Evolutionary conservation across 2,329 filamentous ascomycete species (phyloP), one percentile per base, ranked within the genome.

Genomic region (Microcyclospora tardicrescens): DNA sequence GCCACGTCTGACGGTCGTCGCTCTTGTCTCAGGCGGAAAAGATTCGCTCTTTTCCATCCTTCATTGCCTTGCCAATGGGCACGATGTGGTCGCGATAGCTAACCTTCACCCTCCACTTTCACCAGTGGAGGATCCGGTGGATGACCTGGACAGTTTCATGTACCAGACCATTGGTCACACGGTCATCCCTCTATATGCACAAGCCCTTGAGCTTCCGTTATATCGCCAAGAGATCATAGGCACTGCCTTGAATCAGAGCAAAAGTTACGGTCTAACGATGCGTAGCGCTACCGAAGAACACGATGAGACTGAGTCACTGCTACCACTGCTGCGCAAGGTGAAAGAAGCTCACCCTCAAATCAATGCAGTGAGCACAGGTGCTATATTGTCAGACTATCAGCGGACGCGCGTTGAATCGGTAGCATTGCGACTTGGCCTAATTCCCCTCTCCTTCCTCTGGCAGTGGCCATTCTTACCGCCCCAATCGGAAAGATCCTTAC

Each of bases 121-220:
- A 6, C 27, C 35, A 28, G 38, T 43, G 28, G 36, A 39, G 36
- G 38, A 33, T 15, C 60, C 57, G 19, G 57, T 60, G 5, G 66
- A 71, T 28, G 84, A 96, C 59, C 71, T 93, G 51, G 85, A 98
- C 62, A 95, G 87, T 65, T 96, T 91, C 77, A 98, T 98, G 91
- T 98, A 96, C 68, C 91, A 98, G 67, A 98, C 91, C 2, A 84
- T 95, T 43, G 91, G 91, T 10, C 85, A 96, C 61, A 72, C 77
- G 41, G 68, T 95, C 13, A 80, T 96, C 41, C 85, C 87, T 2
- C 71, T 94, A 12, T 96, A 95, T 58, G 78, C 79, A 43, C 61
- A 73, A 35, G 86, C 84, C 28, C 77, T 94, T 2, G 77, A 72
- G 0, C 69, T 96, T 28, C 89, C 89, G 16, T 69, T 98, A 2